Base-by-base conservation (phyloP, 805 yeast species). In the Saccharomycopsis capsularis region DNA sequence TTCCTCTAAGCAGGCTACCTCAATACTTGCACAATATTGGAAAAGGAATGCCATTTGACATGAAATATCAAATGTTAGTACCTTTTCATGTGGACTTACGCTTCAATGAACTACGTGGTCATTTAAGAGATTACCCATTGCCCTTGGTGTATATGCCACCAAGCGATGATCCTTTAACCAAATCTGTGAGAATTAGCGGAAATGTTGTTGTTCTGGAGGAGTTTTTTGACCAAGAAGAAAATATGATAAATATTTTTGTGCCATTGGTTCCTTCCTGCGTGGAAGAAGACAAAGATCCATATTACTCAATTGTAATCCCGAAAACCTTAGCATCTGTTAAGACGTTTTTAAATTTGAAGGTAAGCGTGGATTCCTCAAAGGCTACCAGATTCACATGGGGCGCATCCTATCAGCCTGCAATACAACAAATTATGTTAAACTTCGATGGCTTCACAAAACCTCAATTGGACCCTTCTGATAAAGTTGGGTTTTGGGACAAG, bases 401-500 rank as follows among this genome's bases (percentile, higher is more conserved):
- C 32, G 80, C 80, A 29, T 83, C 91, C 0, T 82, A 84, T 56
- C 87, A 83, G 56, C 89, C 95, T 16, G 90, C 89, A 1, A 75
- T 90, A 27, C 88, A 87, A 55, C 90, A 87, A 55, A 71, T 82
- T 1, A 83, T 85, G 80, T 67, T 79, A 48, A 82, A 78, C 48
- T 74, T 90, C 52, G 95, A 89, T 57, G 80, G 82, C 40, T 86
- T 90, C 60, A 80, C 95, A 1, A 90, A 91, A 62, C 95, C 96
- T 0, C 95, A 95, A 0, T 66, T 85, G 15, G 98, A 90, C 62
- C 90, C 90, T 0, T 86, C 96, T 1, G 75, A 78, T 3, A 84
- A 83, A 56, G 66, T 88, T 13, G 98, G 98, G 0, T 81, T 89
- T 56, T 90, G 98, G 98, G 98, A 90, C 64, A 91, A 89, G 61